Conservation (phyloP, 805 yeast species). For the Ogataea allantospora region DNA sequence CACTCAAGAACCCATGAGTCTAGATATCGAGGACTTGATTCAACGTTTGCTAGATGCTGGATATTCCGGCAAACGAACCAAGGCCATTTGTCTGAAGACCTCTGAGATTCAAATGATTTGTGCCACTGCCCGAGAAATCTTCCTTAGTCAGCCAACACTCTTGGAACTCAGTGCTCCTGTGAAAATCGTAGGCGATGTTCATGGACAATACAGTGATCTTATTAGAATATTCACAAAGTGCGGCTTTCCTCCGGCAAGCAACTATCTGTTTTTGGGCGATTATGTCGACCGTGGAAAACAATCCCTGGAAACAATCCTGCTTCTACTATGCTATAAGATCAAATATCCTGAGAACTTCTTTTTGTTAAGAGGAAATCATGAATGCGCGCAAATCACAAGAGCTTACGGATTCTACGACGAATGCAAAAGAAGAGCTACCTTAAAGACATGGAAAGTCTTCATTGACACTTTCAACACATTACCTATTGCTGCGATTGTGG, state of each 20-base stretch:
- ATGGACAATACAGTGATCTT: constrained; percentile 93
- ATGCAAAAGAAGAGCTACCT: constrained; percentile 89
- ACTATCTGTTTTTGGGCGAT: constrained; percentile 91
- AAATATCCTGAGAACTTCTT: constrained; percentile 97
- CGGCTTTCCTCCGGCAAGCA: constrained; percentile 94
- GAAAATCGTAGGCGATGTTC: constrained; percentile 90
- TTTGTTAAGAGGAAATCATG: constrained; percentile 92
- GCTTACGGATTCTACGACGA: constrained; percentile 98
- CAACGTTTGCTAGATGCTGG: constrained; percentile 94
- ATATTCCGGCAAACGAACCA: constrained; percentile 90
- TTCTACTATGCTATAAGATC: constrained; percentile 88
- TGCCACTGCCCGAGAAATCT: constrained; percentile 82
- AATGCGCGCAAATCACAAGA: constrained; percentile 93
- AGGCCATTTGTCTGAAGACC: constrained; percentile 82
- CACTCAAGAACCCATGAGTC: constrained; percentile 12
- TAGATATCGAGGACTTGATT: constrained; percentile 74
- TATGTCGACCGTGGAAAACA: constrained; percentile 98
- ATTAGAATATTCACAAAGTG: constrained; percentile 90
- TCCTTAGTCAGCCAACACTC: constrained; percentile 85
- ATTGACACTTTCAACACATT: constrained; percentile 93
- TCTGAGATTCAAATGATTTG: constrained; percentile 88
- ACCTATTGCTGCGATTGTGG: constrained; percentile 94
- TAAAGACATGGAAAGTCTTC: constrained; percentile 91
- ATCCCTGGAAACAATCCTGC: constrained; percentile 84
- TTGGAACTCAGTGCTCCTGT: constrained; percentile 85